These are phyloP conservation scores for Aspergillus affinis DNA, from an alignment of 495 filamentous ascomycete species.

Conservation along the genomic window DNA sequence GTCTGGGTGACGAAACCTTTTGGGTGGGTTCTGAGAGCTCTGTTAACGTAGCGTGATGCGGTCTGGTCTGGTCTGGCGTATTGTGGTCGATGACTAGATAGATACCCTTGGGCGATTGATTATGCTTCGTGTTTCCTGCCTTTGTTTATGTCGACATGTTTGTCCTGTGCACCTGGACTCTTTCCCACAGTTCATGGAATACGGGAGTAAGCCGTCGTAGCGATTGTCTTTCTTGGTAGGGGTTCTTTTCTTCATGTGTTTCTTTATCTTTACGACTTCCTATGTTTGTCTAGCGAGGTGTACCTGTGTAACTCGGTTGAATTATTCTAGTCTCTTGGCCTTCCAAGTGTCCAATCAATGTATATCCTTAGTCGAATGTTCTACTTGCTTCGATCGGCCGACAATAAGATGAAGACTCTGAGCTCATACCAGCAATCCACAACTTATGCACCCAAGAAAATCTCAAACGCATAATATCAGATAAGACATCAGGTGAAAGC, in stretches of 20 bases:
- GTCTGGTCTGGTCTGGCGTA: not conserved
- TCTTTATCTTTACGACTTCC: not conserved
- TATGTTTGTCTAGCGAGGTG: not conserved
- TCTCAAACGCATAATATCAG: too few relatives aligned
- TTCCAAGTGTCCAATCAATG: not conserved
- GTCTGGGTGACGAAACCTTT: slow-evolving; percentile 44
- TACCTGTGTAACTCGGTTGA: not conserved
- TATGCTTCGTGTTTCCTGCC: not conserved
- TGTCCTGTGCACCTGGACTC: not conserved
- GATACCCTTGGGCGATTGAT: not conserved
- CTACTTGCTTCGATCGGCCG: not conserved
- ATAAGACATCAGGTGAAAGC: too few relatives aligned
- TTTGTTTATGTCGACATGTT: not conserved
- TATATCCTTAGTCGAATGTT: not conserved
- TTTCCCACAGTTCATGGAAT: not conserved
- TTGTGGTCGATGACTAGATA: not conserved
- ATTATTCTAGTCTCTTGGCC: not conserved
- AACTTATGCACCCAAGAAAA: too few relatives aligned
- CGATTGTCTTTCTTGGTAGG: too few relatives aligned
- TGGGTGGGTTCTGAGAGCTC: slow-evolving; percentile 33
- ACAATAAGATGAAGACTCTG: too few relatives aligned
- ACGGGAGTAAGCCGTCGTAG: not conserved
- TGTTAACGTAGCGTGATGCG: slow-evolving; percentile 20
- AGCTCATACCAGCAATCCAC: too few relatives aligned
- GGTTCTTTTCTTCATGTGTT: not conserved